Percentiles rank a stretch among this genome's conserved stretches.
These are phyloP conservation scores for Thymus quinquecostatus DNA, from an alignment of 257 asterid genomes.

Conservation along the genomic window DNA sequence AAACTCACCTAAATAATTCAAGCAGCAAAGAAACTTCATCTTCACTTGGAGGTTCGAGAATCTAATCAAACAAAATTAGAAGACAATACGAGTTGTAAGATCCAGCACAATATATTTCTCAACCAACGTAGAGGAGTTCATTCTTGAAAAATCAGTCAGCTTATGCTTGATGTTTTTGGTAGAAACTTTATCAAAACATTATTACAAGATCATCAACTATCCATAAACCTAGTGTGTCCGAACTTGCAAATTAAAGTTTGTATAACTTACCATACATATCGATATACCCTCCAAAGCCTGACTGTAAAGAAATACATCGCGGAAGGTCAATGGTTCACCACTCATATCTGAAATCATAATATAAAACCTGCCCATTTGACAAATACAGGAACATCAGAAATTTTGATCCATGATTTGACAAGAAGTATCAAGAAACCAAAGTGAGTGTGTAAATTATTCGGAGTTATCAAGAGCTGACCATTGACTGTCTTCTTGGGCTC, in stretches of 20 bases:
- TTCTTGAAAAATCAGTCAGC: background rate
- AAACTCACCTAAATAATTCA: slow-evolving; percentile 79
- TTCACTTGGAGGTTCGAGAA: slow-evolving; percentile 88
- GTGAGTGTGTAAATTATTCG: no score
- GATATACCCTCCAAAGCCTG: slow-evolving; percentile 98
- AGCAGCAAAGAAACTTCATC: slow-evolving; percentile 91
- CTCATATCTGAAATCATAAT: no score
- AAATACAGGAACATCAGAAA: no score
- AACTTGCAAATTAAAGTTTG: background rate
- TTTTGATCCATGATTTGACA: no score
- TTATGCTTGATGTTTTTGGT: background rate
- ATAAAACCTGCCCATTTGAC: no score
- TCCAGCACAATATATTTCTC: slow-evolving; percentile 10
- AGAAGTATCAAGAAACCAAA: no score
- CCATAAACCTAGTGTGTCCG: slow-evolving; percentile 15
- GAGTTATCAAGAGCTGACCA: no score
- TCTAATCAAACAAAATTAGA: slow-evolving; percentile 53
- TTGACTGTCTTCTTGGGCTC: no score
- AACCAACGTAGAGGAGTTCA: background rate
- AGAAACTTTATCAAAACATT: background rate
- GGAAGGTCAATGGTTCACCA: slow-evolving; percentile 53
- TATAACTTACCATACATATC: slow-evolving; percentile 73
- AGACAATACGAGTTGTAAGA: slow-evolving; percentile 30
- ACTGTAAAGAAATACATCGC: slow-evolving; percentile 85
- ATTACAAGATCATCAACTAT: slow-evolving; percentile 21